These are phyloP conservation scores for Penicillium goetzii DNA, from an alignment of 495 filamentous ascomycete species.

Conservation along the genomic window DNA sequence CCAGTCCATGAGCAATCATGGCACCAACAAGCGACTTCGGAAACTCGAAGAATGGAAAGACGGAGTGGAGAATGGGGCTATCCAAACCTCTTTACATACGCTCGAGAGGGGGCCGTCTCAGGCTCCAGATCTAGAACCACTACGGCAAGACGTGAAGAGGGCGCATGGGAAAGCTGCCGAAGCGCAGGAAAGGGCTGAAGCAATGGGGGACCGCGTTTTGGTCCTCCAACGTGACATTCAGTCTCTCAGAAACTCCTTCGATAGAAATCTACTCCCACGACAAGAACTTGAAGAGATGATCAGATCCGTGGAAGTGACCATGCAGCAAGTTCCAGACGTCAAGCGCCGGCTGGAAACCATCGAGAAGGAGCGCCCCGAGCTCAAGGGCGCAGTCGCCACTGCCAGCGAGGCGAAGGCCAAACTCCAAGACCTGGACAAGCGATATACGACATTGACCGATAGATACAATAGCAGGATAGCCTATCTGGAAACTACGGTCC, in stretches of 20 bases:
- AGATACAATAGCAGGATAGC: neutral
- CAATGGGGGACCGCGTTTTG: neutral
- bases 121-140: conserved; percentile 1
- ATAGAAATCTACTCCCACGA: neutral
- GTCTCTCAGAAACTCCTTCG: neutral
- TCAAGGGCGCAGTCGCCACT: neutral
- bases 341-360: neutral
- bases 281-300: neutral
- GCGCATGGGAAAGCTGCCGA: conserved; percentile 3
- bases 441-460: neutral
- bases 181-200: neutral
- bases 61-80: neutral
- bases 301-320: neutral
- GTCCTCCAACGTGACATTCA: neutral
- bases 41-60: conserved; percentile 8
- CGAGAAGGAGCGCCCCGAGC: neutral
- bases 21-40: neutral
- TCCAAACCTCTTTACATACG: neutral
- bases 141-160: neutral
- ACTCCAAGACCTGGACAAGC: neutral
- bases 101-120: neutral
- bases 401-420: neutral
- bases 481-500: neutral
- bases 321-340: neutral
- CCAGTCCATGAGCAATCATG: conserved; percentile 5